Evolutionary conservation across 106 monocot genomes (phyloP).

Genomic region (Posidonia australis): DNA sequence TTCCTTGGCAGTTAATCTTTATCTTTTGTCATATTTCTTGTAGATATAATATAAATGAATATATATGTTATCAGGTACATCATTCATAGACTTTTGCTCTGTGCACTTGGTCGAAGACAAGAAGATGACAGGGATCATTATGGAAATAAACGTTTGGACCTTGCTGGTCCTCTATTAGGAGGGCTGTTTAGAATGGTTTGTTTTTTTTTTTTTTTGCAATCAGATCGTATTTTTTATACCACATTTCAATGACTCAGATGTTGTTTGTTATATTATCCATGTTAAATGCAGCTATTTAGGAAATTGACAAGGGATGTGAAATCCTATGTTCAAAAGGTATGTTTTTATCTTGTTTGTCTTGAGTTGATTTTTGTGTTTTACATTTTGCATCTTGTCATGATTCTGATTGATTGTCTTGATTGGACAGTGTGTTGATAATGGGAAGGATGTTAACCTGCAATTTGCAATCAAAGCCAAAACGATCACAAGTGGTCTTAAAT

Average conservation of each 20-base stretch:
- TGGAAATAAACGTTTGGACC: slow-evolving; percentile 96
- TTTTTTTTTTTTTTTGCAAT: slow-evolving; percentile 3
- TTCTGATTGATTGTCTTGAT: slow-evolving; percentile 12
- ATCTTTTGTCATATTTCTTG: neutral
- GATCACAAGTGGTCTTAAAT: slow-evolving; percentile 94
- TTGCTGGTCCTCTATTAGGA: slow-evolving; percentile 96
- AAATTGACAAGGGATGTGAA: slow-evolving; percentile 96
- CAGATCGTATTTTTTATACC: slow-evolving; percentile 12
- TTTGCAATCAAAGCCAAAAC: slow-evolving; percentile 97
- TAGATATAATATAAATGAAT: neutral
- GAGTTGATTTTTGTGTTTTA: neutral
- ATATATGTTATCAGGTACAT: slow-evolving; percentile 47
- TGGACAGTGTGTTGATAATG: slow-evolving; percentile 89
- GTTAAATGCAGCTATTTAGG: slow-evolving; percentile 71
- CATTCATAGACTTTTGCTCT: slow-evolving; percentile 85
- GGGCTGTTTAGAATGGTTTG: slow-evolving; percentile 96
- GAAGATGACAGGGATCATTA: slow-evolving; percentile 99
- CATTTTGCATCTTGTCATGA: neutral
- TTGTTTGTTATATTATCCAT: slow-evolving; percentile 8
- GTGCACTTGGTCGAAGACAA: slow-evolving; percentile 87
- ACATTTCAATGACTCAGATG: neutral
- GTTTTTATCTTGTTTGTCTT: neutral
- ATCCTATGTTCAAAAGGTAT: slow-evolving; percentile 98
- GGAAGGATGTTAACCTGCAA: slow-evolving; percentile 97
- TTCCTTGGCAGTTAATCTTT: neutral